phyloP scores from a whole-genome alignment of 768 basidiomycete species.

The Trametes meyenii region DNA sequence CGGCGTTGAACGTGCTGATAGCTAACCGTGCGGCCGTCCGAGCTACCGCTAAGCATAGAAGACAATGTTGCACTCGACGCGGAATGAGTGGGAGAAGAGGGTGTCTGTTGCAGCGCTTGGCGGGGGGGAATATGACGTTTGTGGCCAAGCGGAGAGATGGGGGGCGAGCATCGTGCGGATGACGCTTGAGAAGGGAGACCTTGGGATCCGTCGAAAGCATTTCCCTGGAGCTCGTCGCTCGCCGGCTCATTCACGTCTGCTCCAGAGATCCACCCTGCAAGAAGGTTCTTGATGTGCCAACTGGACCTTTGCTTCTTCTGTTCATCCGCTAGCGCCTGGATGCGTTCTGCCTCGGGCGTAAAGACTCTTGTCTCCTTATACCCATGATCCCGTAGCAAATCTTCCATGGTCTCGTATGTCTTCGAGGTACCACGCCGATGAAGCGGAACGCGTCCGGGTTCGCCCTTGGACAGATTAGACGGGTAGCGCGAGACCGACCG shows the following conservation, averaged over 20 bases:
- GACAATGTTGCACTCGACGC: conserved; percentile 24
- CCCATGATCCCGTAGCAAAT: conserved; percentile 83
- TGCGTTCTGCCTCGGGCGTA: conserved; percentile 77
- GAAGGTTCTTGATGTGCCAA: conserved; percentile 55
- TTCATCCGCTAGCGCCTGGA: conserved; percentile 33
- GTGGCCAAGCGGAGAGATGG: conserved; percentile 23
- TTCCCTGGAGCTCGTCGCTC: conserved; percentile 9
- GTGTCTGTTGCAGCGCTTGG: conserved; percentile 1
- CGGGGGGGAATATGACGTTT: conserved; percentile 7
- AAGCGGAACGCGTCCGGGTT: conserved; percentile 59
- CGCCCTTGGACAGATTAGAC: conserved; percentile 48
- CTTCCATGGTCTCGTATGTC: conserved; percentile 83
- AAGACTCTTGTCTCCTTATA: conserved; percentile 92
- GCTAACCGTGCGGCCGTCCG: conserved; percentile 23
- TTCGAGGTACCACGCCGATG: conserved; percentile 79
- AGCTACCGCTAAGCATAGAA: conserved; percentile 19
- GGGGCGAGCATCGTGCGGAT: conserved; percentile 11
- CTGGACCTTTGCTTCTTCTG: conserved; percentile 33
- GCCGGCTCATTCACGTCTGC: conserved; percentile 10
- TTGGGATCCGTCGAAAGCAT: conserved; percentile 8
- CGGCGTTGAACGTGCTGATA: conserved; percentile 21
- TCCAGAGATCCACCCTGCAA: conserved; percentile 62
- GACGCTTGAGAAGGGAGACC: background rate
- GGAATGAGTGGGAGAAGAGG: conserved; percentile 20
- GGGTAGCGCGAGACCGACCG: conserved; percentile 47